phyloP scores from a whole-genome alignment of 176 grass and related monocot species.

The Stipa capillata region DNA sequence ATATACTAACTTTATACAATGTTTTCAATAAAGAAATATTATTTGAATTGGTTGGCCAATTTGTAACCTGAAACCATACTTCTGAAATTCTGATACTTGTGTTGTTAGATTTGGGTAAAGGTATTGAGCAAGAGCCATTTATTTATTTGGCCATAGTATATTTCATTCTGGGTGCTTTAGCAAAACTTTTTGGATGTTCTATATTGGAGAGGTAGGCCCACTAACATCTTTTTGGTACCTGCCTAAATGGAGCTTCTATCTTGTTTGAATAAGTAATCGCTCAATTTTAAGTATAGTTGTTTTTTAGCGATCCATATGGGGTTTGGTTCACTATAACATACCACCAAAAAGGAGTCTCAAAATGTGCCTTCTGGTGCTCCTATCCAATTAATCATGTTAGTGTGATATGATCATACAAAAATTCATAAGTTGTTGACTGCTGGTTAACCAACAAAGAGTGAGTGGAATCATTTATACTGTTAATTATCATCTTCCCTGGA shows the following conservation, averaged over 20 bases:
- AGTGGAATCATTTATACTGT: neutral
- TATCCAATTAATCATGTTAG: neutral
- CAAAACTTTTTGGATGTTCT: neutral
- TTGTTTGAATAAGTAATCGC: neutral
- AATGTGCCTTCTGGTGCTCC: neutral
- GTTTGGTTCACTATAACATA: neutral
- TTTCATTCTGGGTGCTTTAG: neutral
- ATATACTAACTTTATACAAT: neutral
- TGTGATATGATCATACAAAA: neutral
- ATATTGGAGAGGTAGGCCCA: neutral
- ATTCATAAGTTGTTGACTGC: neutral
- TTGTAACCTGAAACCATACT: neutral
- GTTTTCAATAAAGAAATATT: neutral
- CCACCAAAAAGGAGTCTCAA: neutral
- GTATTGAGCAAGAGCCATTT: neutral
- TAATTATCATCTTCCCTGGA: neutral
- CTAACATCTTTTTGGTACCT: neutral
- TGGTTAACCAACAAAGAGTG: neutral
- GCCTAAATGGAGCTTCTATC: neutral
- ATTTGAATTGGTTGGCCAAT: neutral
- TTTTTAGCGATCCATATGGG: neutral
- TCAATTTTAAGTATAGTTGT: neutral
- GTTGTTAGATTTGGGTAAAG: constrained; percentile 9
- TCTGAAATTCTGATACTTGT: constrained; percentile 17
- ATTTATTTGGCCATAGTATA: neutral